A percentile compares a stretch with the other conserved stretches of the same genome.
Evolutionary conservation across 495 filamentous ascomycete genomes (phyloP).

Genomic region (Arthonia radiata): DNA sequence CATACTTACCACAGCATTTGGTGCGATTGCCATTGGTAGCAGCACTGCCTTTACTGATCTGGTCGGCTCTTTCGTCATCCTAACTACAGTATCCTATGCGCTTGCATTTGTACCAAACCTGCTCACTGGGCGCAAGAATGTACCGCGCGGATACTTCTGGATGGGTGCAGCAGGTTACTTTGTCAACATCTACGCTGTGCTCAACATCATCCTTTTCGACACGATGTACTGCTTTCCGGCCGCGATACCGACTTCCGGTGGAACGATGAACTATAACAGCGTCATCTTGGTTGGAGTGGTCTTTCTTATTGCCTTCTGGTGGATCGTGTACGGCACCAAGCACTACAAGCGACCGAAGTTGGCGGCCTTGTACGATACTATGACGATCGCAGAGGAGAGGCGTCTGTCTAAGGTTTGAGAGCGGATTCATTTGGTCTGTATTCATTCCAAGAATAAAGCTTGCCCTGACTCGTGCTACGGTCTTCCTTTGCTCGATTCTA

Average conservation of each 20-base stretch:
- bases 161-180: constrained; percentile 32
- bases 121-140: constrained; percentile 33
- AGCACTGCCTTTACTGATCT: constrained; percentile 54
- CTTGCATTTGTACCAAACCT: constrained; percentile 55
- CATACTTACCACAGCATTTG: constrained; percentile 35
- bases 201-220: constrained; percentile 44
- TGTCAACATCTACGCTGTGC: constrained; percentile 31
- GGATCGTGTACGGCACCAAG: constrained; percentile 29
- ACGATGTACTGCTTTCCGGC: constrained; percentile 49
- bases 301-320: constrained; percentile 29
- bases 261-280: constrained; percentile 15
- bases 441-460: too few species aligned
- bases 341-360: constrained; percentile 36
- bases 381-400: too few species aligned
- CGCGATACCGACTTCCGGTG: constrained; percentile 8
- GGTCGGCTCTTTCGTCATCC: constrained; percentile 48
- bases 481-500: too few species aligned
- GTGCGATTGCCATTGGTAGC: constrained; percentile 48
- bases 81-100: constrained; percentile 48
- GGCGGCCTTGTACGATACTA: constrained; percentile 21
- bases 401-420: too few species aligned
- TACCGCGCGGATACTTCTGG: constrained; percentile 43
- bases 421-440: too few species aligned
- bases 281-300: constrained; percentile 15
- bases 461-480: too few species aligned